Evolutionary conservation across 495 filamentous ascomycete species (phyloP).

Genomic region (Aspergillus wentii): DNA sequence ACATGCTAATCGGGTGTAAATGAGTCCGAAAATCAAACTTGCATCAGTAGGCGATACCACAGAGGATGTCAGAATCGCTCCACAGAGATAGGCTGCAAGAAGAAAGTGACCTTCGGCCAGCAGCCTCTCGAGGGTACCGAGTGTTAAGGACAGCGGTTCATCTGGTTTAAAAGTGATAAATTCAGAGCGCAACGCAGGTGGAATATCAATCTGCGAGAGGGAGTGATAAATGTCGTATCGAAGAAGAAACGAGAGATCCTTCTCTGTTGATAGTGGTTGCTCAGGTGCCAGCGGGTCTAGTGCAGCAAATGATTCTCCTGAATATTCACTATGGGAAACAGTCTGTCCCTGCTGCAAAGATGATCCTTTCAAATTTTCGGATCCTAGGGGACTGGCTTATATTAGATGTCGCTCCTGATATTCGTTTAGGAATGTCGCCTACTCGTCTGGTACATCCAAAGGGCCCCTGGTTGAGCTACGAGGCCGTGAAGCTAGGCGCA

Average conservation of each 20-base stretch:
- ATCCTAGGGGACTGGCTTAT: conserved; percentile 18
- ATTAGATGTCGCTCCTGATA: conserved; percentile 14
- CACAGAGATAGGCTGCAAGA: conserved; percentile 44
- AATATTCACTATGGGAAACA: conserved; percentile 13
- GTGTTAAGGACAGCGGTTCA: conserved; percentile 30
- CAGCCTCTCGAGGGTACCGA: conserved; percentile 57
- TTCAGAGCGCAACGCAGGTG: conserved; percentile 53
- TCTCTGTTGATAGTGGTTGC: conserved; percentile 37
- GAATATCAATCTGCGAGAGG: conserved; percentile 60
- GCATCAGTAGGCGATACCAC: conserved; percentile 51
- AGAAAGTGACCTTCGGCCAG: conserved; percentile 68
- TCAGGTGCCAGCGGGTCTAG: conserved; percentile 31
- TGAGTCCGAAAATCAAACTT: conserved; percentile 63
- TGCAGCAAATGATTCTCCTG: conserved; percentile 24
- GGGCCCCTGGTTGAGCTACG: conserved; percentile 50
- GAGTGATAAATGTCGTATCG: conserved; percentile 77
- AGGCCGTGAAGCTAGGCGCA: conserved; percentile 36
- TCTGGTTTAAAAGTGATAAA: conserved; percentile 33
- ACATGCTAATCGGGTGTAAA: conserved; percentile 80
- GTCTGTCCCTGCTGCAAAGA: conserved; percentile 7
- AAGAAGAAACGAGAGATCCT: conserved; percentile 77
- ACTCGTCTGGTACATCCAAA: conserved; percentile 46
- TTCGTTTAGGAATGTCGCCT: conserved; percentile 10
- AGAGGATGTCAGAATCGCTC: conserved; percentile 38
- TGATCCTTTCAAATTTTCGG: conserved; percentile 8